phyloP scores from a whole-genome alignment of 2,329 filamentous ascomycete genomes.

The Aspergillus uvarum region DNA sequence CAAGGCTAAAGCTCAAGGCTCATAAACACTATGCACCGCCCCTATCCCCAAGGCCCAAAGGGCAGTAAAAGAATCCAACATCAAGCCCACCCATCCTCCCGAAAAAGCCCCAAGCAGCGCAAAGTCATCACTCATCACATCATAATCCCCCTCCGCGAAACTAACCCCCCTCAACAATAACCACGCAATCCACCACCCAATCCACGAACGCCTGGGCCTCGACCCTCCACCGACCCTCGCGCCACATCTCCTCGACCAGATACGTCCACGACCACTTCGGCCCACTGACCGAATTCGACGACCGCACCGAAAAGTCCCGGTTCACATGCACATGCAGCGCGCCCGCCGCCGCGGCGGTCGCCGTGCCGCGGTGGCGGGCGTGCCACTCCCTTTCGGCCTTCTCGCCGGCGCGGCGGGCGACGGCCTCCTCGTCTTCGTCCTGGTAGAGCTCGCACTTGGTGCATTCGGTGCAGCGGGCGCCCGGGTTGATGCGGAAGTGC shows the following conservation, averaged over 20 bases:
- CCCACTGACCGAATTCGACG: neutral
- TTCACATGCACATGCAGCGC: conserved; percentile 30
- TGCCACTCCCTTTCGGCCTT: conserved; percentile 72
- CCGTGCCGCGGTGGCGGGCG: conserved; percentile 56
- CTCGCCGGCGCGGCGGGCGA: conserved; percentile 67
- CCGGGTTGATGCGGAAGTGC: conserved; percentile 82
- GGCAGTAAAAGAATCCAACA: too few species aligned
- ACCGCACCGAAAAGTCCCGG: conserved; percentile 22
- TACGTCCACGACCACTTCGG: conserved; percentile 31
- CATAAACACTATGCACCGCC: too few species aligned
- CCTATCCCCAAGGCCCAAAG: too few species aligned
- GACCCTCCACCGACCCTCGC: conserved; percentile 42
- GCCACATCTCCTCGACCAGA: conserved; percentile 40
- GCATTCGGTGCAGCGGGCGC: conserved; percentile 74
- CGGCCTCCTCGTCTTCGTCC: conserved; percentile 70
- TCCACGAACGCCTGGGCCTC: conserved; percentile 44
- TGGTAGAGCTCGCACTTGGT: conserved; percentile 71
- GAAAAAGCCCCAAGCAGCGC: too few species aligned
- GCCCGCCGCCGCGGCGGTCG: conserved; percentile 20
- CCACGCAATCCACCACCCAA: conserved; percentile 41
- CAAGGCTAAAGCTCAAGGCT: too few species aligned
- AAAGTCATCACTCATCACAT: too few species aligned
- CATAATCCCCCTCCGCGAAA: neutral
- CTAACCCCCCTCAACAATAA: conserved; percentile 38
- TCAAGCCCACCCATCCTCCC: too few species aligned